phyloP scores from a whole-genome alignment of 805 yeast genomes.

The Saccharomycopsis schoenii region DNA sequence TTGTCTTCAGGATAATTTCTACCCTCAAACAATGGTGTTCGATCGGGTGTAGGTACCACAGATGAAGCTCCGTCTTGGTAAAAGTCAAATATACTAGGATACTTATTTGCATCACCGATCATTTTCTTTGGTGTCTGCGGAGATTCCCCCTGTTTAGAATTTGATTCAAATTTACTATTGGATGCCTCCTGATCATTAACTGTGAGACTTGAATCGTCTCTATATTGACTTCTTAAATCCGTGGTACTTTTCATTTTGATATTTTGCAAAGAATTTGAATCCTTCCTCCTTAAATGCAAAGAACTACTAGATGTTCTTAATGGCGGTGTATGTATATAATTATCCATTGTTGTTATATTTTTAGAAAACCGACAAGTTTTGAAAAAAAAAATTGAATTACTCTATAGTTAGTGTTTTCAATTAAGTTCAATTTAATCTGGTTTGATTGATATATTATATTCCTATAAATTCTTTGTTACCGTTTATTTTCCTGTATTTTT shows the following conservation, averaged over 20 bases:
- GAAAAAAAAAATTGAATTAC: neutral
- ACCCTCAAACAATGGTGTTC: neutral
- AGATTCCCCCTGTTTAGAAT: neutral
- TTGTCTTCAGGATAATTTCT: neutral
- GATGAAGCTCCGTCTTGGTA: neutral
- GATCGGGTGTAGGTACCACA: neutral
- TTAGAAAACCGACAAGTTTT: neutral
- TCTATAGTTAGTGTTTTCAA: neutral
- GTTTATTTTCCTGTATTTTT: neutral
- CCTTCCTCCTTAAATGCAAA: neutral
- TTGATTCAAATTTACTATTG: neutral
- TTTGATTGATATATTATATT: too few species aligned
- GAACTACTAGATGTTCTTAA: neutral
- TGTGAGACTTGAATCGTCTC: neutral
- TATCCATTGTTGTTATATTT: neutral
- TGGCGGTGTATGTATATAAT: neutral
- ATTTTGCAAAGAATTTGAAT: neutral
- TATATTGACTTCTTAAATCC: neutral
- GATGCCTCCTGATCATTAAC: neutral
- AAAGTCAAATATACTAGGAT: neutral
- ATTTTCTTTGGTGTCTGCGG: neutral
- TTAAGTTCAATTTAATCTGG: too few species aligned
- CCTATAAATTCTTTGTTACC: neutral
- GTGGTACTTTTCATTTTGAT: neutral
- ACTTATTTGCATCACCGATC: neutral